Percentiles rank a stretch among this genome's conserved stretches.
Evolutionary conservation across 768 basidiomycete species (phyloP).

Genomic region (Panaeolus cyanescens): DNA sequence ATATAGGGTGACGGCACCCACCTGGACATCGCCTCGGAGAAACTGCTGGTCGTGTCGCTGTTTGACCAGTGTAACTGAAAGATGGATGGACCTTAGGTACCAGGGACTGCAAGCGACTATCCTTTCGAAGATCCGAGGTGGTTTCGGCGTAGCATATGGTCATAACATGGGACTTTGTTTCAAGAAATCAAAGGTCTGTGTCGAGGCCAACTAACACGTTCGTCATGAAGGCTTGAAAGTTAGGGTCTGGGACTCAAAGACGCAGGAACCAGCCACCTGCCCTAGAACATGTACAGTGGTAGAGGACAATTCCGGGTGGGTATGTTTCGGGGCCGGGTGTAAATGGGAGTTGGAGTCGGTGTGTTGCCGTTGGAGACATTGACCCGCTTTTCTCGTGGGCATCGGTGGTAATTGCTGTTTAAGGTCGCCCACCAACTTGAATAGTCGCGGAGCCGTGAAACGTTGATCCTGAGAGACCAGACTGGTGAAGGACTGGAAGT

Average conservation of each 20-base stretch:
- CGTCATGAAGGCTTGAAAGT: neutral
- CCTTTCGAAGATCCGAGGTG: neutral
- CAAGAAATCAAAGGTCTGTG: neutral
- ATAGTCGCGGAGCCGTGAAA: slow-evolving; percentile 11
- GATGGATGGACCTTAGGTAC: neutral
- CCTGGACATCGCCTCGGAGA: neutral
- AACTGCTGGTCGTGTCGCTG: neutral
- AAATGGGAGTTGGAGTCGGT: neutral
- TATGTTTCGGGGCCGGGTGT: neutral
- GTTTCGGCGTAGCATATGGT: neutral
- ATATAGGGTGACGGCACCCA: neutral
- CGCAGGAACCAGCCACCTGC: neutral
- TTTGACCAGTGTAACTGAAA: neutral
- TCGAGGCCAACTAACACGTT: neutral
- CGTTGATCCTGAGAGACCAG: neutral
- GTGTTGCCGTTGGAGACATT: neutral
- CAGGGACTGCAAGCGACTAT: neutral
- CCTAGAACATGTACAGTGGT: neutral
- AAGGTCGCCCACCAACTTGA: neutral
- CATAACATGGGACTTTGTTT: neutral
- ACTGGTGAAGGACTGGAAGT: neutral
- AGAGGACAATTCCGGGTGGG: neutral
- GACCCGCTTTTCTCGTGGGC: neutral
- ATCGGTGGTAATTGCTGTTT: neutral
- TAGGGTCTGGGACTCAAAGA: neutral